Conservation (phyloP, 2,329 filamentous ascomycete genomes). For the Aspergillus carbonarius region DNA sequence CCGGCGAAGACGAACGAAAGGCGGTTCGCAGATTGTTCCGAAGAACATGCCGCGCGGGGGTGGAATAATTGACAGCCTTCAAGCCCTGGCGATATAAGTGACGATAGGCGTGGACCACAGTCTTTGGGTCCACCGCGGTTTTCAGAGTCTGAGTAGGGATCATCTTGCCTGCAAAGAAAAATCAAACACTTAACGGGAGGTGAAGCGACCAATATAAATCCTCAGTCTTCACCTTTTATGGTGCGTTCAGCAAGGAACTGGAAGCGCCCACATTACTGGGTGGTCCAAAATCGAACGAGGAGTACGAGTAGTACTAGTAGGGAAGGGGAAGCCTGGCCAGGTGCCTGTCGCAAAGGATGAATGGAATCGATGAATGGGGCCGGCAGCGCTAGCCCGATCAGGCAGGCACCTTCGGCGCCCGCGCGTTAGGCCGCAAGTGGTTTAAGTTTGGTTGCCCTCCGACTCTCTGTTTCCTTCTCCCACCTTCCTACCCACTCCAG, state of each 20-base stretch:
- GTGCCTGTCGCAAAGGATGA: neutral
- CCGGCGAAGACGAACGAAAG: conserved; percentile 39
- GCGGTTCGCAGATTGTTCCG: conserved; percentile 45
- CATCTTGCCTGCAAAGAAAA: conserved; percentile 4
- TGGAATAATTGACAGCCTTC: conserved; percentile 57
- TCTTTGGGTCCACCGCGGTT: conserved; percentile 21
- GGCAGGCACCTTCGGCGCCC: conserved; percentile 16
- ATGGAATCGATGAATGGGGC: neutral
- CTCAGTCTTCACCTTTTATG: neutral
- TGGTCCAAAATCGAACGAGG: neutral
- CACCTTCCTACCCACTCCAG: neutral
- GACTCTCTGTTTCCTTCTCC: conserved; percentile 5
- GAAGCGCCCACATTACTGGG: neutral
- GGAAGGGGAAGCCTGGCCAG: too few relatives aligned
- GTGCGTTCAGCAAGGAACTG: neutral
- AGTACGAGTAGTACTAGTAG: neutral
- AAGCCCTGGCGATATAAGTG: conserved; percentile 56
- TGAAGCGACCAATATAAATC: too few relatives aligned
- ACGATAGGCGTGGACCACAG: conserved; percentile 56
- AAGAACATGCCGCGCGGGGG: conserved; percentile 56
- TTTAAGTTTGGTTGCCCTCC: conserved; percentile 16
- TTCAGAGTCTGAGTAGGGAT: conserved; percentile 10
- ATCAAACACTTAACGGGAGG: too few relatives aligned
- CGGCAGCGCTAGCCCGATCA: conserved; percentile 24
- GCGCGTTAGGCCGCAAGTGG: conserved; percentile 25